phyloP scores from a whole-genome alignment of 2,329 filamentous ascomycete genomes.

The Pseudophaeomoniella oleicola region DNA sequence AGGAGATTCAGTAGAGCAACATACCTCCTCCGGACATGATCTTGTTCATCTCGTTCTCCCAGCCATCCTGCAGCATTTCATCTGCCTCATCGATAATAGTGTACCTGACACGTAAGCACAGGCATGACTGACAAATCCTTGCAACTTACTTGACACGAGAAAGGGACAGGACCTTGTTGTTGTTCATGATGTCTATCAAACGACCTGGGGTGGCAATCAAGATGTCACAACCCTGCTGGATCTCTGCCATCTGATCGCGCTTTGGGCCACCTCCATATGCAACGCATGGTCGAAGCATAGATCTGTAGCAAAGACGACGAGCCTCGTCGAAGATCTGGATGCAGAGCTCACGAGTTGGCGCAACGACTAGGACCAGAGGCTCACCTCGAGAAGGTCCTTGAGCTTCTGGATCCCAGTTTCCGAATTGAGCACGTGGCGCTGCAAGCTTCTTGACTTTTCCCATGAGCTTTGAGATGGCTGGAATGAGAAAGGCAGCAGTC shows the following conservation, averaged over 20 bases:
- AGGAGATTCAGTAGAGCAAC: conserved; percentile 21
- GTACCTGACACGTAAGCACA: conserved; percentile 26
- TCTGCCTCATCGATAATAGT: conserved; percentile 88
- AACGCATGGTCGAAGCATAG: conserved; percentile 84
- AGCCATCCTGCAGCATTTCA: conserved; percentile 70
- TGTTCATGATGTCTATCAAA: conserved; percentile 62
- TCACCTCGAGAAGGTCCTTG: conserved; percentile 54
- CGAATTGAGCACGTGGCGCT: conserved; percentile 56
- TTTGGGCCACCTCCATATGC: conserved; percentile 71
- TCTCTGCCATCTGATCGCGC: conserved; percentile 54
- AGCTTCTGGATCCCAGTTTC: conserved; percentile 33
- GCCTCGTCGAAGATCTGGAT: conserved; percentile 93
- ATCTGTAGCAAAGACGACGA: conserved; percentile 82
- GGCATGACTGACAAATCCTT: background rate
- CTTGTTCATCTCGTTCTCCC: conserved; percentile 59
- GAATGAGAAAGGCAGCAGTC: conserved; percentile 83
- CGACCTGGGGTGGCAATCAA: conserved; percentile 81
- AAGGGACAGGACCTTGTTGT: conserved; percentile 55
- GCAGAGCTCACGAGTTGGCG: conserved; percentile 77
- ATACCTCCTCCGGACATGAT: conserved; percentile 72
- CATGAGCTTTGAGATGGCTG: conserved; percentile 82
- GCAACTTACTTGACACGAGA: conserved; percentile 53
- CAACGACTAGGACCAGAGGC: conserved; percentile 73
- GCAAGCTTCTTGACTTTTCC: conserved; percentile 84
- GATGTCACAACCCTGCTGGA: conserved; percentile 75